A percentile compares a stretch with the other conserved stretches of the same genome.
These are phyloP conservation scores for Starmerella roubikii DNA, from an alignment of 805 yeast genomes.

Conservation along the genomic window DNA sequence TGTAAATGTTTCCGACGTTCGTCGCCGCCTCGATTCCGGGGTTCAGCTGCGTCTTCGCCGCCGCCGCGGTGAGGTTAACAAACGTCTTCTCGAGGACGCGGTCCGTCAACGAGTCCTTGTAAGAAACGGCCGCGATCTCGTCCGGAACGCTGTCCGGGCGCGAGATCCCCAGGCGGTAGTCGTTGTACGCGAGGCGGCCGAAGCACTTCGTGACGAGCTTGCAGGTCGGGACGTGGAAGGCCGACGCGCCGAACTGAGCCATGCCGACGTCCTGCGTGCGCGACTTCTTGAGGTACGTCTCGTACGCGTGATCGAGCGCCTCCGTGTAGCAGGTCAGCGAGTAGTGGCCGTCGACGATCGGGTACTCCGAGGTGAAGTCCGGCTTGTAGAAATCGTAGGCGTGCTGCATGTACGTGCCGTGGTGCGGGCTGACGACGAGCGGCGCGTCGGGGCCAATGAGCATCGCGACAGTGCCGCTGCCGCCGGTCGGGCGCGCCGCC, in stretches of 20 bases:
- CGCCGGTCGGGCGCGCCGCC: conserved; percentile 98
- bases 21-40: conserved; percentile 83
- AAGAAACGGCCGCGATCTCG: conserved; percentile 46
- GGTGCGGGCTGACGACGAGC: conserved; percentile 71
- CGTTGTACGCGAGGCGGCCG: conserved; percentile 84
- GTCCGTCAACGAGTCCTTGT: conserved; percentile 69
- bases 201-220: conserved; percentile 85
- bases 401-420: conserved; percentile 92
- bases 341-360: conserved; percentile 94
- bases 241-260: conserved; percentile 74
- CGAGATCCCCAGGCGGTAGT: conserved; percentile 58
- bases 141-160: conserved; percentile 37
- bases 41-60: conserved; percentile 50
- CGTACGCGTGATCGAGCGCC: conserved; percentile 81
- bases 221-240: conserved; percentile 97
- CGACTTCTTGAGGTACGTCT: conserved; percentile 48
- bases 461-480: conserved; percentile 93
- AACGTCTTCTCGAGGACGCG: conserved; percentile 74
- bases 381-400: conserved; percentile 97
- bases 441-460: conserved; percentile 98
- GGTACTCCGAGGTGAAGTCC: conserved; percentile 90
- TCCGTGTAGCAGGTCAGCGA: conserved; percentile 86
- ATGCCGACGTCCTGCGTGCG: conserved; percentile 40
- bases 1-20: conserved; percentile 96
- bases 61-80: conserved; percentile 59